A percentile compares a stretch with the other conserved stretches of the same genome.
Conservation (phyloP, 2,329 filamentous ascomycete genomes). For the Coniochaeta sp. region DNA sequence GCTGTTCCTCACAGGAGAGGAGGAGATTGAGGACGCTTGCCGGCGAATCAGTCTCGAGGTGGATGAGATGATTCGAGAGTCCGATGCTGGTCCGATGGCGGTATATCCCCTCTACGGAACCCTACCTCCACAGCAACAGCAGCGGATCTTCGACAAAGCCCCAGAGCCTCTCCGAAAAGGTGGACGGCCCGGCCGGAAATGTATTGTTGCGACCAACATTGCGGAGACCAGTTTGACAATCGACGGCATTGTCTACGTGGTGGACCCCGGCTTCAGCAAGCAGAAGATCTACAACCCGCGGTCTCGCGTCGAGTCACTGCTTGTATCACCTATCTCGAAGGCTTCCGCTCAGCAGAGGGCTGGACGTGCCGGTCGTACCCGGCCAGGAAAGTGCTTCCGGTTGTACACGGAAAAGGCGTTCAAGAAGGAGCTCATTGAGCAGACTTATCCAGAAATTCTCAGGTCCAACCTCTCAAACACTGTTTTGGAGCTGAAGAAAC, state of each 20-base stretch:
- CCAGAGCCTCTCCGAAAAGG: constrained; percentile 65
- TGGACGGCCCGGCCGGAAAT: constrained; percentile 84
- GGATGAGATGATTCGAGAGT: constrained; percentile 86
- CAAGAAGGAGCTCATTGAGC: constrained; percentile 96
- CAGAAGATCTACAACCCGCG: constrained; percentile 99
- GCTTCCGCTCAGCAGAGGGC: constrained; percentile 95
- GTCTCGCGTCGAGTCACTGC: constrained; percentile 88
- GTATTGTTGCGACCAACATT: constrained; percentile 94
- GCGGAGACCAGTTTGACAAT: constrained; percentile 97
- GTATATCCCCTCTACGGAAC: constrained; percentile 94
- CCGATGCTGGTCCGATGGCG: constrained; percentile 79
- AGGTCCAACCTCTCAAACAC: constrained; percentile 92
- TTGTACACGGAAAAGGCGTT: constrained; percentile 93
- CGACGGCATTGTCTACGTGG: constrained; percentile 97
- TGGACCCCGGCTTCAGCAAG: constrained; percentile 98
- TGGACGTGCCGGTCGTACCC: constrained; percentile 97
- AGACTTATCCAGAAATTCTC: constrained; percentile 93
- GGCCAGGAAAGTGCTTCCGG: constrained; percentile 96
- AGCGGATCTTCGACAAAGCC: constrained; percentile 88
- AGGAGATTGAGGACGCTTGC: constrained; percentile 95
- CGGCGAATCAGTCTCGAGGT: constrained; percentile 85
- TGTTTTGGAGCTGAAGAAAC: constrained; percentile 93
- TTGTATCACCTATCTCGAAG: constrained; percentile 98
- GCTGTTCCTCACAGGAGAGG: constrained; percentile 92
- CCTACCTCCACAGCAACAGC: constrained; percentile 85